Evolutionary conservation across 1,284 basidiomycete genomes (phyloP), one percentile per base, ranked within the genome.

Genomic region (Boletus smithii): DNA sequence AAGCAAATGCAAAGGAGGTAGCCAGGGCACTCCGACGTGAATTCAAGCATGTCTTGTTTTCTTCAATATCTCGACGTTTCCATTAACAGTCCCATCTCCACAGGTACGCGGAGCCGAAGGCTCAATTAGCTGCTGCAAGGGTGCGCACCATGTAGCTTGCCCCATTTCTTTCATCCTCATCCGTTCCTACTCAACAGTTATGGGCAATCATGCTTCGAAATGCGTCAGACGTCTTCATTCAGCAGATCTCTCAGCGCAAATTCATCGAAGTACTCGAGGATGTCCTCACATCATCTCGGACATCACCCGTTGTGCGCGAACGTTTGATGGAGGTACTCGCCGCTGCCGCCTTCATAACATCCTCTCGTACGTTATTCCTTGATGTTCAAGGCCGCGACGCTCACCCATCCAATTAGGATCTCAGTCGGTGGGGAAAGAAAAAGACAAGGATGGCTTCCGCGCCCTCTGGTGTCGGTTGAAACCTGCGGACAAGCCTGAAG

Each of bases 131-230:
- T 16, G 85, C 85, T 33, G 83, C 84, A 20, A 70, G 82, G 52
- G 85, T 85, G 59, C 37, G 81, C 69, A 13, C 20, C 42, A 29
- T 23, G 13, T 39, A 8, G 1, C 17, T 23, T 42, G 3, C 29
- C 33, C 22, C 33, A 3, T 45, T 43, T 16, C 17, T 38, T 10
- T 42, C 30, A 26, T 40, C 38, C 46, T 52, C 17, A 49, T 43
- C 23, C 26, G 20, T 20, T 20, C 20, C 20, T 20, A 20, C 20
- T 22, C 29, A 42, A 35, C 49, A 88, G 86, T 62, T 91, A n/a
- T 90, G 87, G 88, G 88, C 85, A 3, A 82, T 91, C 53, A 86
- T 91, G 81, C 73, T 90, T 16, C 79, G 81, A 27, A 88, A 90
- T 55, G 83, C 79, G 3, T 77, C 79, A 0, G 76, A 80, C 10